Evolutionary conservation across 2,329 filamentous ascomycete species (phyloP).

Genomic region (Claviceps humidiphila): DNA sequence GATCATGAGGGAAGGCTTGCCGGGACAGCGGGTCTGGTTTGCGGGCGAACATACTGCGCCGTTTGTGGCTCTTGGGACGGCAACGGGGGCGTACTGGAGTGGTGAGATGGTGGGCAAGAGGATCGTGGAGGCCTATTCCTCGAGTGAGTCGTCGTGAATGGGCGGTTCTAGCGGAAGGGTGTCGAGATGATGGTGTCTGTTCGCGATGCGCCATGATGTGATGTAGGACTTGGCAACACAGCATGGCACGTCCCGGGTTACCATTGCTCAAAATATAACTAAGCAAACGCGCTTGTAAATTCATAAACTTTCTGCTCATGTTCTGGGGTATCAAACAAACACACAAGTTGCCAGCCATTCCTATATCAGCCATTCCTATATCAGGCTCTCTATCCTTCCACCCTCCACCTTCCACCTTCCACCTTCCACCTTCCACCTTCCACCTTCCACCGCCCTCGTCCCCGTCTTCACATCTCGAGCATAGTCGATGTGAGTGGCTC

Average conservation of each 20-base stretch:
- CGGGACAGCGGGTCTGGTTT: slow-evolving; percentile 63
- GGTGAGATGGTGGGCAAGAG: slow-evolving; percentile 64
- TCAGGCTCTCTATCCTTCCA: not conserved
- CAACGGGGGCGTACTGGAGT: slow-evolving; percentile 85
- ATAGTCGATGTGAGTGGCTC: not conserved
- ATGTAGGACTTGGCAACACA: not conserved
- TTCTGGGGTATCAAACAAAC: not conserved
- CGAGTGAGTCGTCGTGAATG: not conserved
- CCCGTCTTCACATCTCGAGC: not conserved
- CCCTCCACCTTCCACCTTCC: not conserved
- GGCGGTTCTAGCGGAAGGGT: not conserved
- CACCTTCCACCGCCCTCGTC: not conserved
- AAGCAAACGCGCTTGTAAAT: not conserved
- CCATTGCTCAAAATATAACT: not conserved
- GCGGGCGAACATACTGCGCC: slow-evolving; percentile 86
- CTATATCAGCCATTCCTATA: not conserved
- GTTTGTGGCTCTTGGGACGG: slow-evolving; percentile 78
- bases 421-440: not conserved
- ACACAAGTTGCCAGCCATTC: not conserved
- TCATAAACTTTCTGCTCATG: not conserved
- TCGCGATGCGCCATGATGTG: too few species aligned
- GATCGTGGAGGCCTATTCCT: slow-evolving; percentile 41
- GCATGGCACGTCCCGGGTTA: not conserved
- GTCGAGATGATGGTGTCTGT: not conserved
- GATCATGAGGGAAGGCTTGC: slow-evolving; percentile 46